These are phyloP conservation scores for Scheffersomyces lignicola DNA, from an alignment of 1,139 yeast genomes.

Conservation along the genomic window DNA sequence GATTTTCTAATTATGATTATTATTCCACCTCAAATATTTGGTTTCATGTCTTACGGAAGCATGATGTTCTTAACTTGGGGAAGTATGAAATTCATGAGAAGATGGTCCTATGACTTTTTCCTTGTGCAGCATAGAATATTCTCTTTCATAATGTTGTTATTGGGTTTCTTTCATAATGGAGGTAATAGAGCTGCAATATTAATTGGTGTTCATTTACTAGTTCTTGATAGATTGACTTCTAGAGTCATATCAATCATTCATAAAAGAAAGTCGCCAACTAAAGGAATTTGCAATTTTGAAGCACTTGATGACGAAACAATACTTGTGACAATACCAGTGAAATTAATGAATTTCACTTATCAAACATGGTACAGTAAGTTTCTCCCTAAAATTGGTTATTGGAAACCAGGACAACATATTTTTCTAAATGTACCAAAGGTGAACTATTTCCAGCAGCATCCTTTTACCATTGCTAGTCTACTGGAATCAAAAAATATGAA, in stretches of 20 bases:
- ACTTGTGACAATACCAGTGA: conserved; percentile 37
- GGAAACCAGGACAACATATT: conserved; percentile 53
- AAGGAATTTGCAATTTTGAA: conserved; percentile 39
- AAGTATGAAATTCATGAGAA: conserved; percentile 37
- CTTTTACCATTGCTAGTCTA: conserved; percentile 46
- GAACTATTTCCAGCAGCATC: conserved; percentile 43
- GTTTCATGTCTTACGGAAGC: conserved; percentile 45
- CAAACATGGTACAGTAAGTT: conserved; percentile 30
- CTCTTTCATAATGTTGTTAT: conserved; percentile 44
- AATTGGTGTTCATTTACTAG: conserved; percentile 46
- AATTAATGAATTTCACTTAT: conserved; percentile 17
- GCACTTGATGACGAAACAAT: conserved; percentile 44
- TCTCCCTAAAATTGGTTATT: conserved; percentile 39
- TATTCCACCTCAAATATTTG: conserved; percentile 54
- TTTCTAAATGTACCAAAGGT: conserved; percentile 41
- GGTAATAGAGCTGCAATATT: conserved; percentile 35
- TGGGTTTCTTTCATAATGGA: conserved; percentile 44
- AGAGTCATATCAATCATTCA: conserved; percentile 34
- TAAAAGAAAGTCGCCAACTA: conserved; percentile 36
- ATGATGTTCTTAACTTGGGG: conserved; percentile 39
- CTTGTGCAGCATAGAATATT: conserved; percentile 44
- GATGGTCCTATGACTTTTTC: conserved; percentile 44
- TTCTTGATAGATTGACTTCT: conserved; percentile 41
- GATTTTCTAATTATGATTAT: conserved; percentile 37
- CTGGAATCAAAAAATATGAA: conserved; percentile 38